Base-by-base conservation (phyloP, 129 eudicot species). In the Flaveria linearis region DNA sequence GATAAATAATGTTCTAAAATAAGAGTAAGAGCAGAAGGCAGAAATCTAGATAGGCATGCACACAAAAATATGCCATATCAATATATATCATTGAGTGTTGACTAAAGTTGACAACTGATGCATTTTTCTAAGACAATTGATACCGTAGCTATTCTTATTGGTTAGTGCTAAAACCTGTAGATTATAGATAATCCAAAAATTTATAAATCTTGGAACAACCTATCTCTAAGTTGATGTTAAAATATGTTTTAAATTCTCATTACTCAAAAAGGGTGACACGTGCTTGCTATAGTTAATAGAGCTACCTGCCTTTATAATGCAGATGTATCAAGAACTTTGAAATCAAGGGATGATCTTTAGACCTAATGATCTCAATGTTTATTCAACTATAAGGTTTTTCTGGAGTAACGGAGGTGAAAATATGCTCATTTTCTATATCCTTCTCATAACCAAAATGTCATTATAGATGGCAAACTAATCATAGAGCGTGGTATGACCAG, bases 1-100 rank as follows among this genome's bases (percentile, higher is more conserved):
- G 64, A 57, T 57, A 8, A 57, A 18, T 57, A n/a, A 43, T 61
- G 20, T 45, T 46, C 28, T 61, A 46, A 23, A 60, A 56, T 73
- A 57, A 39, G 22, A 39, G 23, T 13, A 73, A 20, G 17, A 9
- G 20, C 20, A 25, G 20, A 60, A 10, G 2, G 41, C 41, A 69
- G 74, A 25, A 25, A 46, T 47, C 9, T 9, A 22, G 49, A 69
- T 43, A 13, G 25, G 56, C 56, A 10, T 60, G 45, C 60, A 60
- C 57, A 43, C 58, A 15, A 25, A 60, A 73, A 58, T 25, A 41
- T 23, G 43, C 11, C 69, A 57, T 26, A 45, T 17, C 16, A 36
- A 16, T 74, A 58, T 43, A 45, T 11, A 16, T 61, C 47, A 74
- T 63, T 16, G 47, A 45, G 33, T n/a, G n/a, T n/a, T n/a, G n/a